phyloP scores from a whole-genome alignment of 163 green algal genomes.

The Scenedesmus sp. region DNA sequence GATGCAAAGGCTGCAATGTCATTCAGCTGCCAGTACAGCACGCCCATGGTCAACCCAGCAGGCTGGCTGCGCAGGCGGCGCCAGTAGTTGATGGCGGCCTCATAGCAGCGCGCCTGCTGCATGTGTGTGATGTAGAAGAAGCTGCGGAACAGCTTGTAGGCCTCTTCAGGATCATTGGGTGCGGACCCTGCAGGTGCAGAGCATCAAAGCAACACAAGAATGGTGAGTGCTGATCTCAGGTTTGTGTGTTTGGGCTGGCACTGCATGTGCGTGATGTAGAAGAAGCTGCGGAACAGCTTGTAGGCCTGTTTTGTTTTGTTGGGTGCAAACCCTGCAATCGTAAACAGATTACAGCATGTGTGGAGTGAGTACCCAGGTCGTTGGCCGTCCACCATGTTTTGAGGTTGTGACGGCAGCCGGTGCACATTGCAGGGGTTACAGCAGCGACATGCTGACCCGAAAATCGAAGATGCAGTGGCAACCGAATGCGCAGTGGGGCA shows the following conservation, averaged over 20 bases:
- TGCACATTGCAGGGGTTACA: too few species aligned
- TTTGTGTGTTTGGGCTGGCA: neutral
- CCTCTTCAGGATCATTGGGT: neutral
- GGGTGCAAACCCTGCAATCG: neutral
- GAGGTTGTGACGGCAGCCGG: too few species aligned
- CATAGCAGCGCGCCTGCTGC: slow-evolving; percentile 51
- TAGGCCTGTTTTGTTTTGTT: slow-evolving; percentile 32
- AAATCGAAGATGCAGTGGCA: too few species aligned
- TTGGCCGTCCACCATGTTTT: too few species aligned
- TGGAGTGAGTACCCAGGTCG: too few species aligned
- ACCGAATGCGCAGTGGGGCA: too few species aligned
- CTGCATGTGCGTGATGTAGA: neutral
- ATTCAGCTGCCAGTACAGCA: slow-evolving; percentile 90
- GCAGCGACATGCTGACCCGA: too few species aligned
- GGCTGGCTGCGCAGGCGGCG: slow-evolving; percentile 45
- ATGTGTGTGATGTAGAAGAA: slow-evolving; percentile 74
- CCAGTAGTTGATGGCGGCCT: slow-evolving; percentile 49
- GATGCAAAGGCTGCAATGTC: slow-evolving; percentile 72
- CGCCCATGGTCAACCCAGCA: slow-evolving; percentile 66
- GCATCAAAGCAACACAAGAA: neutral
- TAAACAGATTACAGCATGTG: too few species aligned
- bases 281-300: slow-evolving; percentile 13
- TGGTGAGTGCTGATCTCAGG: neutral
- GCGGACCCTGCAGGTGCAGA: slow-evolving; percentile 10
- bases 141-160: slow-evolving; percentile 50